Evolutionary conservation across 2,329 filamentous ascomycete species (phyloP), one percentile per base, ranked within the genome.

Genomic region (Sporothrix brunneoviolacea): DNA sequence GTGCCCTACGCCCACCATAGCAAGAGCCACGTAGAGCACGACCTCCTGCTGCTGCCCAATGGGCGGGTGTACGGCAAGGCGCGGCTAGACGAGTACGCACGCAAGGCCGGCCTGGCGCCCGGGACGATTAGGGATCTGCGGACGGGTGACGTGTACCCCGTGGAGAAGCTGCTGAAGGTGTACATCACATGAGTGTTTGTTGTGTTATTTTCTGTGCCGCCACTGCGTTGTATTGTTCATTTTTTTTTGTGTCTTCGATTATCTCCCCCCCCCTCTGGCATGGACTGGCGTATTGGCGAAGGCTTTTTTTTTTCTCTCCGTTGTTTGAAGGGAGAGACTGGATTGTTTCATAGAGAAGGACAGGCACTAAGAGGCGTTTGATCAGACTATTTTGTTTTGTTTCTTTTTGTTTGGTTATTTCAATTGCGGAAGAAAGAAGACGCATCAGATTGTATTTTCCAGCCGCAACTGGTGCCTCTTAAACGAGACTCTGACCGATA

Each of bases 1-100:
- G 87, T 98, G 39, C 93, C 93, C 1, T 97, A 97, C 61, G 93
- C 93, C 3, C 87, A 95, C 62, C 93, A 98, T 66, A 91, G 86
- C 27, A 94, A 94, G 74, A 95, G 89, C 64, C 87, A 89, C 55
- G 88, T 97, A 27, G 91, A 95, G 63, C 82, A 82, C 40, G 91
- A 97, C 63, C 79, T 93, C 1, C 78, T 95, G 18, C 78, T 97
- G 38, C 69, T 98, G 50, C 93, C 93, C 21, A 96, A 95, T 65
- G 84, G 86, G 1, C 77, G 88, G 47, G 86, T 94, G 9, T 96
- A 95, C 64, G 88, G 91, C 18, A 77, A 81, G 52, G 80, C 85
- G 50, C 75, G 84, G 45, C 72, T 98, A 44, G 72, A 85, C 54
- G 80, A 86, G 51, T 82, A 93, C 65, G 88, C 91, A 50, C 79